Conservation (phyloP, 2,329 filamentous ascomycete species). For the Aspergillus aculeatus region DNA sequence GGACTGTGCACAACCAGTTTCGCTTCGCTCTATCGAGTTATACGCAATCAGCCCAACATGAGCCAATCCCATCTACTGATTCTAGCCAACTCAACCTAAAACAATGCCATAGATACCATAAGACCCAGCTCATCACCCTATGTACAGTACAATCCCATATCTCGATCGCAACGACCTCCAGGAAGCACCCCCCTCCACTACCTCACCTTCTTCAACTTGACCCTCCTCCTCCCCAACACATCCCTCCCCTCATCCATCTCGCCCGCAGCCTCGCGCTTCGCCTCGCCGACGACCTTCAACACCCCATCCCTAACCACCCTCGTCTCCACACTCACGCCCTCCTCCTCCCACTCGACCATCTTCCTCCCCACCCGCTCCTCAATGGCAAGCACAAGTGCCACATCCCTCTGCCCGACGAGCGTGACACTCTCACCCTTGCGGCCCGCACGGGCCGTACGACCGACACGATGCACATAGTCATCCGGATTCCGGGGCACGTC, state of each 20-base stretch:
- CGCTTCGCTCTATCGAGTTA: too few relatives aligned
- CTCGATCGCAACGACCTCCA: background rate
- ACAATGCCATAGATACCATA: too few relatives aligned
- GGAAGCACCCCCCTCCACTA: slow-evolving; percentile 14
- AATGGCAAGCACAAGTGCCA: slow-evolving; percentile 85
- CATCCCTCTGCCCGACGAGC: slow-evolving; percentile 89
- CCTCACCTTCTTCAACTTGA: slow-evolving; percentile 45
- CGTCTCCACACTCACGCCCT: slow-evolving; percentile 90
- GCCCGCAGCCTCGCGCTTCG: slow-evolving; percentile 86
- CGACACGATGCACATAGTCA: slow-evolving; percentile 95
- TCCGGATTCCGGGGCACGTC: slow-evolving; percentile 94
- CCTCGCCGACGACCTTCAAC: slow-evolving; percentile 88
- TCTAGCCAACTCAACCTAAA: background rate
- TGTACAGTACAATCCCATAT: too few relatives aligned
- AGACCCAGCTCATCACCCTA: too few relatives aligned
- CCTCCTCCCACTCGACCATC: slow-evolving; percentile 83
- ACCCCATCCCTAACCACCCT: slow-evolving; percentile 75
- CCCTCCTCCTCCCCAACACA: slow-evolving; percentile 76
- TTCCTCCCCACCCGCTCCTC: slow-evolving; percentile 74
- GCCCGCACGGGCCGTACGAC: slow-evolving; percentile 90
- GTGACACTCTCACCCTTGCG: slow-evolving; percentile 78
- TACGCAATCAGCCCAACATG: too few relatives aligned
- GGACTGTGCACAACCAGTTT: too few relatives aligned
- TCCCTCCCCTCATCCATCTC: slow-evolving; percentile 92
- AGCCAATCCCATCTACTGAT: background rate